These are phyloP conservation scores for Naganishia kalamii DNA, from an alignment of 768 basidiomycete genomes.

Conservation along the genomic window DNA sequence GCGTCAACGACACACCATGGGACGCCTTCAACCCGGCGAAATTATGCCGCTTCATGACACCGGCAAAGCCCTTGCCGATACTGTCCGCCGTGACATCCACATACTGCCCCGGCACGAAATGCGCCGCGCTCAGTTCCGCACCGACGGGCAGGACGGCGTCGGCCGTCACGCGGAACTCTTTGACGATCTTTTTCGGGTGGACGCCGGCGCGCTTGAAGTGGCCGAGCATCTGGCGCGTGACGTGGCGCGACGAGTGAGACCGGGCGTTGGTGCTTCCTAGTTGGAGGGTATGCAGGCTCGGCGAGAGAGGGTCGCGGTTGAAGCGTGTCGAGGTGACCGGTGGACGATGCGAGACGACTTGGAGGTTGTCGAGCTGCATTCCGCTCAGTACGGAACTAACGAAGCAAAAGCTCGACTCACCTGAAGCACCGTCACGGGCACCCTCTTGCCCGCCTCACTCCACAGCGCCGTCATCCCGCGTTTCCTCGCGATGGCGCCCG, in stretches of 20 bases:
- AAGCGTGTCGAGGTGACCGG: conserved; percentile 25
- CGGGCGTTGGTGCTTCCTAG: conserved; percentile 73
- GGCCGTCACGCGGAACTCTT: conserved; percentile 78
- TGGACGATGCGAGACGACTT: conserved; percentile 44
- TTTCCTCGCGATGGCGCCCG: conserved; percentile 88
- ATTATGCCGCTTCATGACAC: conserved; percentile 92
- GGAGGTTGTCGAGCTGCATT: conserved; percentile 45
- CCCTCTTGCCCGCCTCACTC: conserved; percentile 77
- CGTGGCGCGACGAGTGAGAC: conserved; percentile 33
- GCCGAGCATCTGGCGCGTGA: conserved; percentile 67
- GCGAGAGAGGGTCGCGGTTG: conserved; percentile 46
- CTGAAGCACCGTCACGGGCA: conserved; percentile 92
- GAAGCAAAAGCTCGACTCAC: conserved; percentile 49
- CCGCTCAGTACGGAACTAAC: not conserved
- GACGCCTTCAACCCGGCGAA: conserved; percentile 86
- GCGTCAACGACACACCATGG: conserved; percentile 92
- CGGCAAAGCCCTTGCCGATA: conserved; percentile 94
- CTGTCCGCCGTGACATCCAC: conserved; percentile 89
- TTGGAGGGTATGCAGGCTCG: conserved; percentile 86
- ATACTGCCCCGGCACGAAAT: conserved; percentile 95
- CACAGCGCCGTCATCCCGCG: conserved; percentile 91
- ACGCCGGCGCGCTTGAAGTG: conserved; percentile 82
- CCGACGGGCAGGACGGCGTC: conserved; percentile 88
- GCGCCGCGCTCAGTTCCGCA: conserved; percentile 82
- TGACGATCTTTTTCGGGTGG: conserved; percentile 61